Conservation (phyloP, 306 rosid genomes). For the Cajanus cajan region DNA sequence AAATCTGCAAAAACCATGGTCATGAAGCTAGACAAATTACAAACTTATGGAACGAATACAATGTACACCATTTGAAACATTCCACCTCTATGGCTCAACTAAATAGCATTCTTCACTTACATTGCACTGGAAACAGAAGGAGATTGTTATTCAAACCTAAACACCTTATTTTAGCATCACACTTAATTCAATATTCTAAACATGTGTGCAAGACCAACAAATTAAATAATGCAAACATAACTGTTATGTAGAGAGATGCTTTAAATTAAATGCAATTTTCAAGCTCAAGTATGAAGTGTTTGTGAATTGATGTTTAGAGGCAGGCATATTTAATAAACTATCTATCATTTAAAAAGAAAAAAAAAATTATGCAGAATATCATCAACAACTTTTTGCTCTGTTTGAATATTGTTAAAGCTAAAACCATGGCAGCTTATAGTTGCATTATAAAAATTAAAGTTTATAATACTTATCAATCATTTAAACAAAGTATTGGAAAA, state of each 20-base stretch:
- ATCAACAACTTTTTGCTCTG: neutral
- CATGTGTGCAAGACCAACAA: neutral
- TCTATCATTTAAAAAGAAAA: neutral
- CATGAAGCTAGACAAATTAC: slow-evolving; percentile 6
- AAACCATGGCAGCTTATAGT: neutral
- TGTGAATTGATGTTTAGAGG: neutral
- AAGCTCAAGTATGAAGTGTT: neutral
- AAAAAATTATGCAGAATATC: neutral
- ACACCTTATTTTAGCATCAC: neutral
- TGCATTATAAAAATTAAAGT: neutral
- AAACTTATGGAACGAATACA: neutral
- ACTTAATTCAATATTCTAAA: neutral
- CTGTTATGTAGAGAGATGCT: neutral
- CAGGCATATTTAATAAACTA: neutral
- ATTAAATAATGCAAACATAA: neutral
- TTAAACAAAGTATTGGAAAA: neutral
- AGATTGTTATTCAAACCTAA: neutral
- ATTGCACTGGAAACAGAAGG: neutral
- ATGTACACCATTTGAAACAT: neutral
- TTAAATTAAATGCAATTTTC: neutral
- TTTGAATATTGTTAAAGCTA: neutral
- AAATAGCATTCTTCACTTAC: neutral
- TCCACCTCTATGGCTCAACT: neutral
- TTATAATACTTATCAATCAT: neutral
- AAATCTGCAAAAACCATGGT: slow-evolving; percentile 61